These are phyloP conservation scores for Skeletonema menzelii DNA, from an alignment of 108 stramenopile species.

Conservation along the genomic window DNA sequence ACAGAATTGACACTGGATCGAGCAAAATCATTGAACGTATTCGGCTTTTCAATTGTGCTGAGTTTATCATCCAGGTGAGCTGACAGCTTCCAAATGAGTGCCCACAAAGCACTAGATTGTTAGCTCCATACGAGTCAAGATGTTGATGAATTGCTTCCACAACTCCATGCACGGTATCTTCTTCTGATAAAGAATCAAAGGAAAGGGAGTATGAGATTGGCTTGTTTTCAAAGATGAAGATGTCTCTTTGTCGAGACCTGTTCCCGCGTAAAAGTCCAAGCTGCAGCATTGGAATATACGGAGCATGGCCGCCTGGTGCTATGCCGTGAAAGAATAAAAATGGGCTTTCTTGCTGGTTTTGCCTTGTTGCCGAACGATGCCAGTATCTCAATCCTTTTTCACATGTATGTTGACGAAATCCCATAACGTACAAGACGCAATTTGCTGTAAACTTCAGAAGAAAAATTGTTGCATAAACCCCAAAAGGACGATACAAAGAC, in stretches of 20 bases:
- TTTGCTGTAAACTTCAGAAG: slow-evolving; percentile 40
- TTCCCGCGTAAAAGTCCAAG: slow-evolving; percentile 33
- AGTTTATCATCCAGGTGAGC: slow-evolving; percentile 69
- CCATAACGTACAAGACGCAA: slow-evolving; percentile 34
- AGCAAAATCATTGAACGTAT: slow-evolving; percentile 64
- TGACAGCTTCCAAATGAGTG: slow-evolving; percentile 91
- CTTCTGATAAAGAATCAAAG: slow-evolving; percentile 51
- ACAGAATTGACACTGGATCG: slow-evolving; percentile 84
- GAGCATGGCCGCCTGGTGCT: slow-evolving; percentile 69
- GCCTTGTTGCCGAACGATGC: slow-evolving; percentile 51
- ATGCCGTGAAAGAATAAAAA: slow-evolving; percentile 91
- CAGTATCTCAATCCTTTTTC: slow-evolving; percentile 58
- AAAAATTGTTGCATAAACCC: slow-evolving; percentile 56
- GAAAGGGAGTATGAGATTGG: slow-evolving; percentile 59
- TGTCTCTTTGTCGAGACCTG: slow-evolving; percentile 33
- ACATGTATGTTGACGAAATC: slow-evolving; percentile 56
- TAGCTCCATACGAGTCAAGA: slow-evolving; percentile 11
- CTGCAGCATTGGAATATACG: slow-evolving; percentile 74
- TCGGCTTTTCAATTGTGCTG: slow-evolving; percentile 16
- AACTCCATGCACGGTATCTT: slow-evolving; percentile 70
- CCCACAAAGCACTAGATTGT: slow-evolving; percentile 54
- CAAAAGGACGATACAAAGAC: slow-evolving; percentile 68
- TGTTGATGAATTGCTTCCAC: slow-evolving; percentile 51
- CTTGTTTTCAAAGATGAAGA: slow-evolving; percentile 77
- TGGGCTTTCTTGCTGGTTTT: slow-evolving; percentile 31